These are phyloP conservation scores for Oxytropis ochrocephala DNA, from an alignment of 306 rosid genomes.

Conservation along the genomic window DNA sequence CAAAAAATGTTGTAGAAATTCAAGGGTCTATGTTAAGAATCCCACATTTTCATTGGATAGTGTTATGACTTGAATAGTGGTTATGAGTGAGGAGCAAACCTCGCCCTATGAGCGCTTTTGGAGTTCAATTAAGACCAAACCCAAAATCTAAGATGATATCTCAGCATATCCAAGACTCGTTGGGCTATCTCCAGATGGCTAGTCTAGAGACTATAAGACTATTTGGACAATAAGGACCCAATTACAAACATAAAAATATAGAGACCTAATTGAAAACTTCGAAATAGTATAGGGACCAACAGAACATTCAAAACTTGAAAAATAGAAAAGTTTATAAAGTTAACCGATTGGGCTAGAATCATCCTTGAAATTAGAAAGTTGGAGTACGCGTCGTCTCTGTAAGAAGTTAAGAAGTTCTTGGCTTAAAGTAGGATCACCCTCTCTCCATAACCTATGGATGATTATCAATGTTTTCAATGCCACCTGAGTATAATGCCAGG, in stretches of 20 bases:
- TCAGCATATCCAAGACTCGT: too few relatives aligned
- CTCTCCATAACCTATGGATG: slow-evolving; percentile 68
- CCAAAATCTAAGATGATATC: too few relatives aligned
- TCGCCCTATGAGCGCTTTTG: too few relatives aligned
- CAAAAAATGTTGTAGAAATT: too few relatives aligned
- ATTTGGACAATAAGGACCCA: too few relatives aligned
- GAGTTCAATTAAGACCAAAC: too few relatives aligned
- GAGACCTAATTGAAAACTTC: neutral
- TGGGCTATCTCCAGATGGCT: too few relatives aligned
- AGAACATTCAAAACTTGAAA: neutral
- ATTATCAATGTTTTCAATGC: slow-evolving; percentile 67
- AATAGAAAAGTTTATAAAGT: slow-evolving; percentile 9
- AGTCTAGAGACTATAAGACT: too few relatives aligned
- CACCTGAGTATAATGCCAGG: slow-evolving; percentile 39
- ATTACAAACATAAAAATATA: neutral
- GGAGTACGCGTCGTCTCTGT: slow-evolving; percentile 61
- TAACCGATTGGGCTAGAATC: slow-evolving; percentile 84
- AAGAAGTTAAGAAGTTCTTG: slow-evolving; percentile 68
- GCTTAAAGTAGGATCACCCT: slow-evolving; percentile 75
- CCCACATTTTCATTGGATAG: too few relatives aligned
- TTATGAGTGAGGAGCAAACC: too few relatives aligned
- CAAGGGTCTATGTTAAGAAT: neutral
- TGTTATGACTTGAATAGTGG: too few relatives aligned
- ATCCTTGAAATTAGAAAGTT: slow-evolving; percentile 78
- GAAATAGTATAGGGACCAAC: neutral